Percentiles rank a stretch among this genome's conserved stretches.
These are phyloP conservation scores for Leccinum pellstonianum DNA, from an alignment of 768 basidiomycete genomes.

Conservation along the genomic window DNA sequence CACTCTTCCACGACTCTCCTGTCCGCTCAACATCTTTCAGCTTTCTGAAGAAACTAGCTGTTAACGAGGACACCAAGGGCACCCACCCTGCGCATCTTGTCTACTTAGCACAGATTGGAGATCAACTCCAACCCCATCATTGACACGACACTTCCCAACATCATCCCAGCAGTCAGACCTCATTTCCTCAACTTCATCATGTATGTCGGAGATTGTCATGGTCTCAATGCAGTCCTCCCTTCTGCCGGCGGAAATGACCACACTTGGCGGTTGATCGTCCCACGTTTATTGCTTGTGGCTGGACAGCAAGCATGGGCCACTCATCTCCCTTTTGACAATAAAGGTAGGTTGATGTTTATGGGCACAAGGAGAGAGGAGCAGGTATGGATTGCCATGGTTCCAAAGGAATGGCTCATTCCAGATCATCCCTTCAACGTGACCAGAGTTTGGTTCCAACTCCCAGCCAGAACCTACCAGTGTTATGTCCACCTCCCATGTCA, in stretches of 20 bases:
- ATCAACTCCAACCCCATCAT: too few relatives aligned
- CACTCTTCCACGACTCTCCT: too few relatives aligned
- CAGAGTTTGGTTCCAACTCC: neutral
- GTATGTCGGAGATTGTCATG: neutral
- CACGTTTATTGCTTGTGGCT: neutral
- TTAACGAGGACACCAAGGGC: too few relatives aligned
- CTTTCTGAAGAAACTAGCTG: too few relatives aligned
- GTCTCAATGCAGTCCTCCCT: neutral
- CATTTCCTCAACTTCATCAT: neutral
- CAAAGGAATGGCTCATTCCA: neutral
- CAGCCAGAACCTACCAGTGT: neutral
- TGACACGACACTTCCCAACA: too few relatives aligned
- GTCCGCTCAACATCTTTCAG: too few relatives aligned
- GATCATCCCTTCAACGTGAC: neutral
- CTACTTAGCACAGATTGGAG: too few relatives aligned
- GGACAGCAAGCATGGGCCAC: neutral
- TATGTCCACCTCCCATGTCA: neutral
- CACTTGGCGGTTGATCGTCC: rapidly evolving
- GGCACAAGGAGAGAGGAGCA: neutral
- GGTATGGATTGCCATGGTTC: neutral
- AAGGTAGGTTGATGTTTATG: neutral
- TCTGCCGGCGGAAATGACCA: neutral
- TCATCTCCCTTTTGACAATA: neutral
- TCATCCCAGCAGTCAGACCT: too few relatives aligned
- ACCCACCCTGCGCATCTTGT: too few relatives aligned